These are phyloP conservation scores for Juncus effusus DNA, from an alignment of 176 grass and related monocot species.

Conservation along the genomic window DNA sequence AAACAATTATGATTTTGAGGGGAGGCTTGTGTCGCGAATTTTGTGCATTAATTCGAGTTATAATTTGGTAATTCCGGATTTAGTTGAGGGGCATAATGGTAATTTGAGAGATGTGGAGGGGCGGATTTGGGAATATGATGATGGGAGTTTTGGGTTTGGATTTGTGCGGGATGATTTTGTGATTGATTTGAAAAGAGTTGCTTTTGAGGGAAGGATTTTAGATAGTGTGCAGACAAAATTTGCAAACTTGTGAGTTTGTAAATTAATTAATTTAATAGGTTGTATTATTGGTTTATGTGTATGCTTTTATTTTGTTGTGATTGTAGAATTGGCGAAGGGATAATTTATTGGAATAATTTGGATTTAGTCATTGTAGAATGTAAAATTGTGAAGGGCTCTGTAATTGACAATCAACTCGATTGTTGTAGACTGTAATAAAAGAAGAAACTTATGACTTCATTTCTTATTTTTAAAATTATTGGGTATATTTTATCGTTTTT, in stretches of 20 bases:
- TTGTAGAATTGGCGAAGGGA: not conserved
- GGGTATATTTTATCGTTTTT: too few relatives aligned
- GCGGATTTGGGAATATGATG: constrained; percentile 86
- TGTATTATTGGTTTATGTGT: not conserved
- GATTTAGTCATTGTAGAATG: constrained; percentile 14
- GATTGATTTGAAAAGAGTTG: constrained; percentile 66
- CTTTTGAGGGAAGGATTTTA: constrained; percentile 58
- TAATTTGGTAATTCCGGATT: constrained; percentile 54
- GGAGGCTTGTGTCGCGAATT: constrained; percentile 47
- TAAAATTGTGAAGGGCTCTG: constrained; percentile 10
- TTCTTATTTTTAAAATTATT: too few relatives aligned
- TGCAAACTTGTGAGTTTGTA: constrained; percentile 31
- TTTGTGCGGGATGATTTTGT: constrained; percentile 72
- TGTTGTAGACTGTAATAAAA: too few relatives aligned
- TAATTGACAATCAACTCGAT: too few relatives aligned
- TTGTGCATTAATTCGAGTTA: constrained; percentile 73
- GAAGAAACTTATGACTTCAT: too few relatives aligned
- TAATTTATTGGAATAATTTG: not conserved
- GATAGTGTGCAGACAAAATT: constrained; percentile 38
- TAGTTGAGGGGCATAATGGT: constrained; percentile 26
- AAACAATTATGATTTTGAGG: not conserved
- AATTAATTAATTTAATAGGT: constrained; percentile 14
- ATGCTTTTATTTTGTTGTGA: not conserved
- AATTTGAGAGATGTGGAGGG: constrained; percentile 61
- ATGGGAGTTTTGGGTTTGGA: constrained; percentile 88